Evolutionary conservation across 2,329 filamentous ascomycete species (phyloP).

Genomic region (Ascochyta lentis): DNA sequence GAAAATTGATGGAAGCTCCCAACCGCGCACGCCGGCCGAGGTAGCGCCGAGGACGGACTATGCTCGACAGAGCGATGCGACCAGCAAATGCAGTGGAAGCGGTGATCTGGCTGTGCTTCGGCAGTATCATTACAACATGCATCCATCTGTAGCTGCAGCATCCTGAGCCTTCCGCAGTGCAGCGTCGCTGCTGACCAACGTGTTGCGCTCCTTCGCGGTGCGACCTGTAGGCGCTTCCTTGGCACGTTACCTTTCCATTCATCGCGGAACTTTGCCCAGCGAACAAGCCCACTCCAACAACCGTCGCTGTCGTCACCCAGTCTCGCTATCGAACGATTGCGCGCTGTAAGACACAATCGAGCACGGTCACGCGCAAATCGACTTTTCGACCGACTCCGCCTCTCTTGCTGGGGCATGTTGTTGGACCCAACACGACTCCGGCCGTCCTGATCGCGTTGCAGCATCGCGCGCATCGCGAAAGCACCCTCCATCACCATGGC

Average conservation of each 20-base stretch:
- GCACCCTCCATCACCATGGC: conserved; percentile 40
- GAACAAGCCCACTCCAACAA: conserved; percentile 28
- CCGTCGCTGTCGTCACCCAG: conserved; percentile 23
- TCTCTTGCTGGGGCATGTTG: conserved; percentile 9
- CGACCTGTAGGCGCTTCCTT: conserved; percentile 28
- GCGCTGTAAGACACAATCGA: conserved; percentile 14
- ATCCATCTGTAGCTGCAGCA: not conserved
- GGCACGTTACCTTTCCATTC: conserved; percentile 29
- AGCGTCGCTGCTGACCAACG: not conserved
- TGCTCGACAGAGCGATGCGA: not conserved
- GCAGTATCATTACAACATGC: not conserved
- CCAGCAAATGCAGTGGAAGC: not conserved
- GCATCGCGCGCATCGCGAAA: conserved; percentile 44
- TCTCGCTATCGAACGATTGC: conserved; percentile 17
- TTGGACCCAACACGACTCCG: conserved; percentile 24
- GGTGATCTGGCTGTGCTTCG: not conserved
- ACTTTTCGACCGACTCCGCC: not conserved
- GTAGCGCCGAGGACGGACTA: not conserved
- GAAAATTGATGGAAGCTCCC: conserved; percentile 15
- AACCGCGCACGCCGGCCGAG: conserved; percentile 1
- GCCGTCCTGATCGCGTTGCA: conserved; percentile 44
- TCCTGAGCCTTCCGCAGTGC: not conserved
- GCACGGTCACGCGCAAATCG: not conserved
- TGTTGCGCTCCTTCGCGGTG: conserved; percentile 6
- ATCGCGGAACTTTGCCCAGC: conserved; percentile 34